Conservation (phyloP, 2,329 filamentous ascomycete genomes). For the Trichoderma harzianum region DNA sequence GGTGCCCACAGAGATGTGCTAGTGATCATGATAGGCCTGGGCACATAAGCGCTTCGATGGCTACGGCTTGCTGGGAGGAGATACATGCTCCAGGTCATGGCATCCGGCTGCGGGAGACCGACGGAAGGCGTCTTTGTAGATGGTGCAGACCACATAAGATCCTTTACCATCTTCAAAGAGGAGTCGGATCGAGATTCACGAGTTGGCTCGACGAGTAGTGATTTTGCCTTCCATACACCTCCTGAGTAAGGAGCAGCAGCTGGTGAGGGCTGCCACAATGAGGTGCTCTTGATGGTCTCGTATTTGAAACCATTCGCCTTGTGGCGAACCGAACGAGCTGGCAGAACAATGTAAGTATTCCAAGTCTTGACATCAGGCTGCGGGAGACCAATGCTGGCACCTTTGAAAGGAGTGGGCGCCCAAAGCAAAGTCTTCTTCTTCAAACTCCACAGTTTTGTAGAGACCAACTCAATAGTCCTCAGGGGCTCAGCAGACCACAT, state of each 20-base stretch:
- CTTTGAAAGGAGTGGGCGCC: background rate
- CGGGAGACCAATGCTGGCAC: background rate
- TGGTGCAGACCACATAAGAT: background rate
- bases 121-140: background rate
- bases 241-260: background rate
- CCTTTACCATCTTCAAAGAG: background rate
- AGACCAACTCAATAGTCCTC: background rate
- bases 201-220: background rate
- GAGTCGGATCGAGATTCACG: background rate
- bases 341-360: background rate
- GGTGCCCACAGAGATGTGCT: constrained; percentile 37
- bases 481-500: background rate
- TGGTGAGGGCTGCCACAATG: constrained; percentile 32
- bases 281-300: constrained; percentile 34
- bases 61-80: background rate
- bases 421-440: background rate
- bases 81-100: background rate
- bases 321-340: background rate
- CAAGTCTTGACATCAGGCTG: constrained; percentile 9
- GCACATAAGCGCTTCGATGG: background rate
- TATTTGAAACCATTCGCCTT: constrained; percentile 23
- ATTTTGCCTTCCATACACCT: background rate
- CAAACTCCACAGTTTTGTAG: constrained; percentile 2
- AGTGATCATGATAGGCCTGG: constrained; percentile 32
- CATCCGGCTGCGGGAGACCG: background rate